A percentile compares a stretch with the other conserved stretches of the same genome.
phyloP scores from a whole-genome alignment of 2,329 filamentous ascomycete genomes.

The Phialophora chinensis region DNA sequence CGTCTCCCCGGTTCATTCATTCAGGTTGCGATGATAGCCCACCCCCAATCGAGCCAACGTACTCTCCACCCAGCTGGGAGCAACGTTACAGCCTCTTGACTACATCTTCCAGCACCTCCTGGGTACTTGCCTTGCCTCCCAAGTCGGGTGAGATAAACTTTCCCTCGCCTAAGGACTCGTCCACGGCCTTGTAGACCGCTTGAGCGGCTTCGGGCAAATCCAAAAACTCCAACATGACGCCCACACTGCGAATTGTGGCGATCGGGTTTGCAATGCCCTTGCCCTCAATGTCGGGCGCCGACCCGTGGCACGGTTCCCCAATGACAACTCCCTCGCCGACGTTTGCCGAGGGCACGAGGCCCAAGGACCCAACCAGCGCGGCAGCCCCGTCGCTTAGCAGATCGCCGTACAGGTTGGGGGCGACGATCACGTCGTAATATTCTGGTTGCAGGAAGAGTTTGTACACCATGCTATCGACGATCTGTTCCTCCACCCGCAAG shows the following conservation, averaged over 20 bases:
- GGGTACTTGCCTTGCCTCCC: conserved; percentile 82
- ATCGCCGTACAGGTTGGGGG: conserved; percentile 96
- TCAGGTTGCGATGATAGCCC: no score
- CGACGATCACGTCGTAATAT: conserved; percentile 97
- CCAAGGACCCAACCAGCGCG: conserved; percentile 87
- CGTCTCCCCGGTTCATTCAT: no score
- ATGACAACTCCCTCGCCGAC: conserved; percentile 94
- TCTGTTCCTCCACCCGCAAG: conserved; percentile 88
- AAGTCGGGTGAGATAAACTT: conserved; percentile 85
- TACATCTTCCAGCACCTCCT: conserved; percentile 86
- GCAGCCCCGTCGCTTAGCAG: conserved; percentile 95
- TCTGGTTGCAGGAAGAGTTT: conserved; percentile 97
- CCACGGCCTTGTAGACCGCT: conserved; percentile 88
- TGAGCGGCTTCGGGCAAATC: conserved; percentile 85
- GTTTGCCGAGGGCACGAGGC: conserved; percentile 92
- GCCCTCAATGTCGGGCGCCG: conserved; percentile 93
- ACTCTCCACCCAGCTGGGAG: not conserved
- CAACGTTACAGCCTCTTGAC: conserved; percentile 73
- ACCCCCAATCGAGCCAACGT: not conserved
- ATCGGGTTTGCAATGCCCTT: conserved; percentile 94
- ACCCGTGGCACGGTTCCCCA: conserved; percentile 96
- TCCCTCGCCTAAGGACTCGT: conserved; percentile 84
- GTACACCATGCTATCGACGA: conserved; percentile 99
- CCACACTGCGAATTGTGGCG: conserved; percentile 87
- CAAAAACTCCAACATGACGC: conserved; percentile 95